Evolutionary conservation across 306 rosid genomes (phyloP).

Genomic region (Vachellia collinsii): DNA sequence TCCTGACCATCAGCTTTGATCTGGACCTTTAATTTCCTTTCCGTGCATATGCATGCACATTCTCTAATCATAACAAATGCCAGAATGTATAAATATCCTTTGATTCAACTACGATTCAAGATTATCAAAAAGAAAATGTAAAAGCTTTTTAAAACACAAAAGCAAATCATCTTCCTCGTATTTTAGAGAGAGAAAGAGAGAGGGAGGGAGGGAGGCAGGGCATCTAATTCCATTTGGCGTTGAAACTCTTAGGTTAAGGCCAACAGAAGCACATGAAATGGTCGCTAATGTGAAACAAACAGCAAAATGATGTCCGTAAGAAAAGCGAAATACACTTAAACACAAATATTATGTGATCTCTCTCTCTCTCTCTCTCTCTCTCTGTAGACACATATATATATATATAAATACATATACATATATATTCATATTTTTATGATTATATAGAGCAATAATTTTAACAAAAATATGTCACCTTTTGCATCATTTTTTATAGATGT

Average conservation of each 20-base stretch:
- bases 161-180: not conserved
- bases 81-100: not conserved
- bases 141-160: not conserved
- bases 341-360: slow-evolving; percentile 16
- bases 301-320: slow-evolving; percentile 32
- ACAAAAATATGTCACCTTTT: slow-evolving; percentile 1
- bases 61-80: slow-evolving; percentile 8
- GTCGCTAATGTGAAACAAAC: slow-evolving; percentile 28
- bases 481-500: slow-evolving; percentile 30
- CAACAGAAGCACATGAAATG: slow-evolving; percentile 35
- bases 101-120: not conserved
- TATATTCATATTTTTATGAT: not conserved
- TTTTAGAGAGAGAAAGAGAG: not conserved
- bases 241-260: slow-evolving; percentile 11
- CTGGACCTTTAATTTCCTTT: slow-evolving; percentile 7
- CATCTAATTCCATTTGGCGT: not conserved
- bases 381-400: too few species aligned
- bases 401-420: too few species aligned
- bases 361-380: not conserved
- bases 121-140: not conserved
- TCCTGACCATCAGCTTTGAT: slow-evolving; percentile 19
- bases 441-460: slow-evolving; percentile 12
- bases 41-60: slow-evolving; percentile 28
- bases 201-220: not conserved
- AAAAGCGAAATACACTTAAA: slow-evolving; percentile 19